Percentiles rank a stretch among this genome's conserved stretches.
Evolutionary conservation across 2,329 filamentous ascomycete genomes (phyloP).

Genomic region (Stagonosporopsis chrysanthemi): DNA sequence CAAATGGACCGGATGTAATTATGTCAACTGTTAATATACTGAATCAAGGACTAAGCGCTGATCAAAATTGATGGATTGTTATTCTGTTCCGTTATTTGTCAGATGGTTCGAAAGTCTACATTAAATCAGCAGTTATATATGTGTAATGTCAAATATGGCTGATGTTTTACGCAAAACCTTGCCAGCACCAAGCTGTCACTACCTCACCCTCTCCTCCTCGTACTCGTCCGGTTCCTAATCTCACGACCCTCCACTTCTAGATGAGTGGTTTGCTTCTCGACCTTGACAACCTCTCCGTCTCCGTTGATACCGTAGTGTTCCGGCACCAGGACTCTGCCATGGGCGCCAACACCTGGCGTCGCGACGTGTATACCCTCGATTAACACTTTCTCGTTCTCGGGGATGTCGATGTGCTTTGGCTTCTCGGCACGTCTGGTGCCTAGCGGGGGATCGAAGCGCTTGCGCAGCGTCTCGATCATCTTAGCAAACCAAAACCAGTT

Average conservation of each 20-base stretch:
- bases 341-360: slow-evolving; percentile 33
- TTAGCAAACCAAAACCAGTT: slow-evolving; percentile 89
- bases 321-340: slow-evolving; percentile 22
- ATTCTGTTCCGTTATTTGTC: no score
- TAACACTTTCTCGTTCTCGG: slow-evolving; percentile 41
- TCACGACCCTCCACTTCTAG: slow-evolving; percentile 40
- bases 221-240: slow-evolving; percentile 33
- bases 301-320: slow-evolving; percentile 31
- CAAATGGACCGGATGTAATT: neutral
- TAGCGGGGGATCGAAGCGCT: slow-evolving; percentile 71
- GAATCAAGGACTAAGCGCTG: no score
- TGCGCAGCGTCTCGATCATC: slow-evolving; percentile 82
- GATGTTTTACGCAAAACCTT: neutral
- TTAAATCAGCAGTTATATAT: neutral
- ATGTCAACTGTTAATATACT: no score
- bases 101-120: neutral
- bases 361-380: slow-evolving; percentile 45
- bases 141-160: neutral
- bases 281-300: slow-evolving; percentile 25
- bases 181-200: neutral
- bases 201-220: slow-evolving; percentile 22
- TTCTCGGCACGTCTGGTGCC: slow-evolving; percentile 49
- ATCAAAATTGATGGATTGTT: neutral
- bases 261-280: slow-evolving; percentile 34
- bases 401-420: slow-evolving; percentile 21